Evolutionary conservation across 2,329 filamentous ascomycete genomes (phyloP), one percentile per base, ranked within the genome.

Genomic region (Cordyceps cicadae): DNA sequence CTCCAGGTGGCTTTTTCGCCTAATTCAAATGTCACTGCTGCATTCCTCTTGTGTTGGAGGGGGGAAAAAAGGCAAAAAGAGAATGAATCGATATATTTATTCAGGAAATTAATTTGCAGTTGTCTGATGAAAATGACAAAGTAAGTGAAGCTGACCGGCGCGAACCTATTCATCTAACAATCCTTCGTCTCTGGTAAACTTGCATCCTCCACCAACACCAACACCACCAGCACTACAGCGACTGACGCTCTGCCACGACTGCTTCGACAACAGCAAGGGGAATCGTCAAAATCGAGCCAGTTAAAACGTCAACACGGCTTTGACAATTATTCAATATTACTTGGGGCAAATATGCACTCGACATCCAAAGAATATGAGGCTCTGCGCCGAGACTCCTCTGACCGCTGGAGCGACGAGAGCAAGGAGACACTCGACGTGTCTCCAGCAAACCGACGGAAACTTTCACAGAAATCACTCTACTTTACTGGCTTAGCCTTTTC

Each of bases 341-440:
- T 37, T 37, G 3, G 4, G 3, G 8, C 26, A 48, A 17, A 17
- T 2, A 52, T 52, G 49, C 29, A 5, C 29, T 52, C 49, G 19
- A 21, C 37, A 34, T 11, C 49, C 17, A n/a, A 52, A 52, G 29
- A 52, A 15, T 52, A 52, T 24, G 49, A 37, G 49, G 29, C 49
- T 19, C 49, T 52, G 8, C 29, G 24, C 19, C 49, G 49, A 52
- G 49, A 52, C 49, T 52, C 49, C 26, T 52, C 49, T 3, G 49
- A 52, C 29, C 49, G 49, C 37, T 52, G 49, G 49, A 52, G 49
- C 49, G 49, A 52, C 49, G 29, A 52, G 49, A 52, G 49, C 49
- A 52, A 37, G 34, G 49, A 52, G 49, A 37, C 49, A 29, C 49
- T 48, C 7, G 11, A 26, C 21, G 11, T 21, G 49, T 37, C 49